Evolutionary conservation across 495 filamentous ascomycete genomes (phyloP).

Genomic region (Neurospora sublineolata): DNA sequence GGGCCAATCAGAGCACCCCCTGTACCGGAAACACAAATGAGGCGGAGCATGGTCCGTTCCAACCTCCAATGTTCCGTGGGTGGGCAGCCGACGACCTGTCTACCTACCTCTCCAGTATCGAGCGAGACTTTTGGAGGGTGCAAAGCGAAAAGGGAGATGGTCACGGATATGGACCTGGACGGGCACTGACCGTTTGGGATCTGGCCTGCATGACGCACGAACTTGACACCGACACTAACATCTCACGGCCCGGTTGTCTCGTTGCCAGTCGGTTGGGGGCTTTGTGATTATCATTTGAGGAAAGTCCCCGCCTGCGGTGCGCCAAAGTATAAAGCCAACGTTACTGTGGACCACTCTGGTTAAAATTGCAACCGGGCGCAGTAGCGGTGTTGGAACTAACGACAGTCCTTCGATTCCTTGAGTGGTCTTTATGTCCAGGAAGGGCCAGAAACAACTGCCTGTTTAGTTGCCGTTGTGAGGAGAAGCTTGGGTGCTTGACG

Average conservation of each 20-base stretch:
- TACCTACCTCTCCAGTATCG: background rate
- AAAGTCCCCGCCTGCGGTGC: background rate
- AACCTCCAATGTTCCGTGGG: background rate
- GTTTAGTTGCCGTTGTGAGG: background rate
- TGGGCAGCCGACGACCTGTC: background rate
- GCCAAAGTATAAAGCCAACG: background rate
- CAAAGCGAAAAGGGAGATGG: background rate
- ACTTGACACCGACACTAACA: background rate
- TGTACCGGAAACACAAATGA: background rate
- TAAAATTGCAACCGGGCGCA: background rate
- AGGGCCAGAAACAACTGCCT: background rate
- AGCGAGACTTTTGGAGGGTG: background rate
- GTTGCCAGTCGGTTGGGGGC: background rate
- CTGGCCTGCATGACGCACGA: background rate
- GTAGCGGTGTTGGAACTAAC: background rate
- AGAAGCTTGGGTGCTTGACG: background rate
- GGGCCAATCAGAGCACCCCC: background rate
- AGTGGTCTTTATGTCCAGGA: background rate
- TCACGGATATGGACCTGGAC: background rate
- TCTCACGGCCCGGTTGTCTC: background rate
- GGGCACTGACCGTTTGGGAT: background rate
- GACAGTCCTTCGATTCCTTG: background rate
- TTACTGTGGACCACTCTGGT: background rate
- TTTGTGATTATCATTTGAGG: background rate
- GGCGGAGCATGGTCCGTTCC: background rate